Evolutionary conservation across 495 filamentous ascomycete genomes (phyloP).

Genomic region (Xylaria longipes): DNA sequence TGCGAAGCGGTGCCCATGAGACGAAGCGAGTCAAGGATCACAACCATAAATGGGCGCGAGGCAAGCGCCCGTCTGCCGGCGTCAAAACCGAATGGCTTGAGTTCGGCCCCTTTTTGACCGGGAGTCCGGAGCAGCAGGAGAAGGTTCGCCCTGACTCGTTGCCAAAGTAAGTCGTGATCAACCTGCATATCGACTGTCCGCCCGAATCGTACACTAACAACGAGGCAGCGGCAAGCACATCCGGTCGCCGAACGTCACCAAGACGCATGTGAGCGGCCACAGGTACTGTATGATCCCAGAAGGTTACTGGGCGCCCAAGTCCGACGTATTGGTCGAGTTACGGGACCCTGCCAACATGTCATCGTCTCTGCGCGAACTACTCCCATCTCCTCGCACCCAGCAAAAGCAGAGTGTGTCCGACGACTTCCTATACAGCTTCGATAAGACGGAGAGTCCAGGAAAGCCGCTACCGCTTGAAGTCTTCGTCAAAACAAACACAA

Average conservation of each 20-base stretch:
- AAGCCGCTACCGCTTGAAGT: slow-evolving; percentile 48
- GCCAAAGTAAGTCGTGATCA: slow-evolving; percentile 32
- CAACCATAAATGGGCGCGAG: slow-evolving; percentile 49
- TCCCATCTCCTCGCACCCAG: slow-evolving; percentile 31
- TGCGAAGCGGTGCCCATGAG: slow-evolving; percentile 50
- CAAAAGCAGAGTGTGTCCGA: slow-evolving; percentile 41
- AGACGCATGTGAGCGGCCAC: slow-evolving; percentile 33
- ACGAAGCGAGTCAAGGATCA: slow-evolving; percentile 54
- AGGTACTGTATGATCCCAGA: slow-evolving; percentile 27
- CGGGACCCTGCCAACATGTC: slow-evolving; percentile 41
- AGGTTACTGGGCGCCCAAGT: slow-evolving; percentile 32
- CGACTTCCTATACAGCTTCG: slow-evolving; percentile 53
- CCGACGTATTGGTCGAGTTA: slow-evolving; percentile 42
- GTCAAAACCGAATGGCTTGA: slow-evolving; percentile 25
- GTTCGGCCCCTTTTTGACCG: slow-evolving; percentile 18
- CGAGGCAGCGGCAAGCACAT: slow-evolving; percentile 32
- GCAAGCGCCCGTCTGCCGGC: slow-evolving; percentile 39
- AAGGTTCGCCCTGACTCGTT: slow-evolving; percentile 40
- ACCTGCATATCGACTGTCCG: neutral
- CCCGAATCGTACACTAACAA: slow-evolving; percentile 12
- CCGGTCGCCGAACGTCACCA: slow-evolving; percentile 46
- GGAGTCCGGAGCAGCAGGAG: slow-evolving; percentile 37
- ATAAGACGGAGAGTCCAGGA: slow-evolving; percentile 47
- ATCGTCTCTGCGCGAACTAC: slow-evolving; percentile 37
- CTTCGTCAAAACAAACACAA: slow-evolving; percentile 50